phyloP scores from a whole-genome alignment of 192 early-diverging fungal genomes.

The Spinellus fusiger region DNA sequence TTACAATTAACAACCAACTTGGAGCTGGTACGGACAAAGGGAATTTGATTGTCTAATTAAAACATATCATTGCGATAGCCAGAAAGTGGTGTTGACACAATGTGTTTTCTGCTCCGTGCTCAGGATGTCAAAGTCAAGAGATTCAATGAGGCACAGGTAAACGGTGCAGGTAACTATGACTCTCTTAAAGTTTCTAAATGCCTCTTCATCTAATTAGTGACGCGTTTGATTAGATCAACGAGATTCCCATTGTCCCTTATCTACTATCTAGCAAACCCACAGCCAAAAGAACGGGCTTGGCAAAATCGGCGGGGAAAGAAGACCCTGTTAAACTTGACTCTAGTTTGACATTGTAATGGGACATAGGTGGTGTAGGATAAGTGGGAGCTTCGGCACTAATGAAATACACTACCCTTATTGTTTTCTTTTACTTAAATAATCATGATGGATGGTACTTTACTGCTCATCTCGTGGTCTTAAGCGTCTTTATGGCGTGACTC shows the following conservation, averaged over 20 bases:
- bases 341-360: conserved; percentile 68
- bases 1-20: conserved; percentile 62
- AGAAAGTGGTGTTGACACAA: conserved; percentile 71
- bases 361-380: conserved; percentile 70
- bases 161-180: conserved; percentile 78
- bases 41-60: conserved; percentile 84
- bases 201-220: conserved; percentile 62
- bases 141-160: conserved; percentile 61
- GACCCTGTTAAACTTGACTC: conserved; percentile 75
- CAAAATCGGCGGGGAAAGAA: conserved; percentile 63
- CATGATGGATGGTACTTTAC: conserved; percentile 15
- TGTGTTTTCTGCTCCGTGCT: conserved; percentile 84
- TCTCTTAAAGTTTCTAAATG: conserved; percentile 70
- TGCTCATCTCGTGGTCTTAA: conserved; percentile 8
- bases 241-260: conserved; percentile 63
- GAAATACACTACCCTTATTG: conserved; percentile 63
- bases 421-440: conserved; percentile 64
- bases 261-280: conserved; percentile 69
- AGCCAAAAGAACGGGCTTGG: conserved; percentile 46
- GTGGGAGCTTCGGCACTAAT: conserved; percentile 52
- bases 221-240: conserved; percentile 68
- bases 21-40: conserved; percentile 79
- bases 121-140: conserved; percentile 83
- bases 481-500: conserved; percentile 31
- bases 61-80: conserved; percentile 82